Conservation (phyloP, 768 basidiomycete species). For the Rossbeevera mucosa region DNA sequence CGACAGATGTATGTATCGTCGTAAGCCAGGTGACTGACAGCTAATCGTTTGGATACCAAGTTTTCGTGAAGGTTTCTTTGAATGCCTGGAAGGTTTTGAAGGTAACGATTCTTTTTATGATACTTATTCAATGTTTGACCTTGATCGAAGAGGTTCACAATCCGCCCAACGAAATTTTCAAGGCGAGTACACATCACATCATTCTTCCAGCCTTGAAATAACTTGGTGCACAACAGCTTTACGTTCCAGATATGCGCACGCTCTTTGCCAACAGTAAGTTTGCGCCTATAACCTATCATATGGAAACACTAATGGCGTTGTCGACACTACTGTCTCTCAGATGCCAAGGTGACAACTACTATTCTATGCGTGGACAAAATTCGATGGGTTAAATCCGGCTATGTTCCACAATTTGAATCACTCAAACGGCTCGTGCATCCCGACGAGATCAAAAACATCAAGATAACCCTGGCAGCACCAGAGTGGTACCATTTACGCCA, state of each 20-base stretch:
- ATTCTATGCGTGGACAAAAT: conserved; percentile 51
- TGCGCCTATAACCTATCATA: neutral
- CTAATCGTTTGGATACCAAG: conserved; percentile 9
- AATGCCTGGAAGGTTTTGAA: conserved; percentile 25
- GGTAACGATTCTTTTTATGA: conserved; percentile 7
- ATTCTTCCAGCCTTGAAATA: neutral
- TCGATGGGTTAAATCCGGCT: conserved; percentile 56
- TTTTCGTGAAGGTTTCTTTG: conserved; percentile 28
- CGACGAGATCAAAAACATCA: conserved; percentile 63
- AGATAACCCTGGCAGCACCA: conserved; percentile 68
- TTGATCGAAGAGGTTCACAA: conserved; percentile 16
- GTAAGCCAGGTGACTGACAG: neutral
- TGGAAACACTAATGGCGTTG: neutral
- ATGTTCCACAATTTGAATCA: conserved; percentile 58
- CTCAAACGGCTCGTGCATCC: conserved; percentile 55
- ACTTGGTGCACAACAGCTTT: conserved; percentile 15
- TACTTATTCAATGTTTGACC: too few species aligned
- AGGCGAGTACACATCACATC: conserved; percentile 3
- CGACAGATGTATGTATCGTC: conserved; percentile 20
- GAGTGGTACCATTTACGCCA: conserved; percentile 70
- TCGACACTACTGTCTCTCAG: conserved; percentile 1
- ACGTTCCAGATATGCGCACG: conserved; percentile 25
- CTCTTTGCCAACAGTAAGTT: conserved; percentile 18
- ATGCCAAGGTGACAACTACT: conserved; percentile 15
- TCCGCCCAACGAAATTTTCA: conserved; percentile 25